Conservation (phyloP, 306 rosid species). For the Rosa rugosa region DNA sequence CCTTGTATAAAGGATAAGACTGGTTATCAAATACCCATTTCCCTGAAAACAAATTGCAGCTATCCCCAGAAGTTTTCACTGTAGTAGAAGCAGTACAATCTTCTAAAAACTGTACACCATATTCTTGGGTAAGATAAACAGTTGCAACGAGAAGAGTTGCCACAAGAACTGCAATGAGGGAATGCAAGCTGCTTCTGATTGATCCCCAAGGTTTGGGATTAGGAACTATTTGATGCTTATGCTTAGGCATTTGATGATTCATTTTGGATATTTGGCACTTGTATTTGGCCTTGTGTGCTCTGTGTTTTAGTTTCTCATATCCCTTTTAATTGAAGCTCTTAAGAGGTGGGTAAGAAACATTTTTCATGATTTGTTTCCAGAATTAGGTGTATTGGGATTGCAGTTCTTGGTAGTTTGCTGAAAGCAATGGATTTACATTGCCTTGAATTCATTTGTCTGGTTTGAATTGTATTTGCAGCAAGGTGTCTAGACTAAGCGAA, state of each 20-base stretch:
- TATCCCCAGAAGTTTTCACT: conserved; percentile 5
- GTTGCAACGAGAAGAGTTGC: conserved; percentile 45
- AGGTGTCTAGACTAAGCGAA: background rate
- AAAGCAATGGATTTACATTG: conserved; percentile 32
- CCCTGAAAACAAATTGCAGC: conserved; percentile 65
- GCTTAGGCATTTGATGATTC: conserved; percentile 35
- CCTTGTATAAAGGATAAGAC: conserved; percentile 71
- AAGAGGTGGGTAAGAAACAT: conserved; percentile 47
- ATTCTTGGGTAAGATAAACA: conserved; percentile 49
- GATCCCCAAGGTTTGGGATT: conserved; percentile 40
- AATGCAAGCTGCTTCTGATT: conserved; percentile 53
- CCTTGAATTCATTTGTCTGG: conserved; percentile 5
- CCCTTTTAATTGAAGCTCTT: conserved; percentile 39
- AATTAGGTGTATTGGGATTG: conserved; percentile 10
- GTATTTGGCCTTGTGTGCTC: background rate
- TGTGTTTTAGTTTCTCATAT: conserved; percentile 19
- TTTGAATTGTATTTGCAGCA: conserved; percentile 27
- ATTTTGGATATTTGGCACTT: background rate
- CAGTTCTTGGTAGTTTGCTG: conserved; percentile 39
- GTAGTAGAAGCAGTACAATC: conserved; percentile 5
- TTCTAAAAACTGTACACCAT: conserved; percentile 13
- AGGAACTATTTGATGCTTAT: conserved; percentile 26
- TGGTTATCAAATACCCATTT: conserved; percentile 75
- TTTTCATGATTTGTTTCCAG: conserved; percentile 30
- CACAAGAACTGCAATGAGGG: conserved; percentile 56